Evolutionary conservation across 2,329 filamentous ascomycete genomes (phyloP).

Genomic region (Xylariaceae sp.): DNA sequence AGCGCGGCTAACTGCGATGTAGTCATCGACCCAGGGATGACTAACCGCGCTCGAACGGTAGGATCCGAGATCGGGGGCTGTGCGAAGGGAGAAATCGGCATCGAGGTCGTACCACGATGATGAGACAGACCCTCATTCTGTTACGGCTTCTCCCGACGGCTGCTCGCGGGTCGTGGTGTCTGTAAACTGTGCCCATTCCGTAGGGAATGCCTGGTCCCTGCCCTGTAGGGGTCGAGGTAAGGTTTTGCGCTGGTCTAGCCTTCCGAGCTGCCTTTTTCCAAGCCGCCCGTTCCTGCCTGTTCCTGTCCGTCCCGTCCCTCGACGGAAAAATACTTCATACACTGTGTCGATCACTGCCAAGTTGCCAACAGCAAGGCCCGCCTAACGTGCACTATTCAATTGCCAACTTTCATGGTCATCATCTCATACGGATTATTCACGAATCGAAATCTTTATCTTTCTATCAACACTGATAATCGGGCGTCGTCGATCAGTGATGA

Average conservation of each 20-base stretch:
- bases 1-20: too few species aligned
- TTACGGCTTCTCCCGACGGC: slow-evolving; percentile 10
- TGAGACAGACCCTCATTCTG: background rate
- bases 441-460: background rate
- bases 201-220: too few species aligned
- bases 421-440: background rate
- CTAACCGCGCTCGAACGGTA: slow-evolving; percentile 1
- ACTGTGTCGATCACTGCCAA: background rate
- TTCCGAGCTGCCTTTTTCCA: background rate
- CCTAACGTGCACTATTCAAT: background rate
- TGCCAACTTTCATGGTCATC: background rate
- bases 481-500: too few species aligned
- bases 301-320: too few species aligned
- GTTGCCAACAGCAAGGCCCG: background rate
- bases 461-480: too few species aligned
- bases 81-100: slow-evolving; percentile 1
- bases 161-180: background rate
- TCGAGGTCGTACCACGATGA: slow-evolving; percentile 12
- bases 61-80: slow-evolving; percentile 17
- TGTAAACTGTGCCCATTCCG: background rate
- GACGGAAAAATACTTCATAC: too few species aligned
- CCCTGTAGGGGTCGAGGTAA: background rate
- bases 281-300: too few species aligned
- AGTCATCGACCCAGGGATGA: slow-evolving; percentile 1
- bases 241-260: background rate